Conservation (phyloP, 306 rosid genomes). For the Glycine latifolia region DNA sequence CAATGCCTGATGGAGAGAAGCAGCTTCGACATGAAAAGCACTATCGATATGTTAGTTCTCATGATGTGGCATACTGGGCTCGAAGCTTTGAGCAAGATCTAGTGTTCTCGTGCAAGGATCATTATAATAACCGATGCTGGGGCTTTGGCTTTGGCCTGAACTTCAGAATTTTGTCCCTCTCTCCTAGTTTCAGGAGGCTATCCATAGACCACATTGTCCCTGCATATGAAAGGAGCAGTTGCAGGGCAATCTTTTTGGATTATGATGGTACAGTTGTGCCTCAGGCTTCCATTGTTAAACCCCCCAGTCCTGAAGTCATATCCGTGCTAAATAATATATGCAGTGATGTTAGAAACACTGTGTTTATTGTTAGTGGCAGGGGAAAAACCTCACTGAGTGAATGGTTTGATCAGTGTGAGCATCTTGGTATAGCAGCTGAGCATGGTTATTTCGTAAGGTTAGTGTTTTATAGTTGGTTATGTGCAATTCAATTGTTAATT, state of each 20-base stretch:
- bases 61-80: constrained; percentile 88
- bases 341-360: constrained; percentile 73
- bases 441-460: constrained; percentile 89
- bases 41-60: constrained; percentile 80
- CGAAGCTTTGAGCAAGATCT: constrained; percentile 72
- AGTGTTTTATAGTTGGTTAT: constrained; percentile 25
- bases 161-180: constrained; percentile 80
- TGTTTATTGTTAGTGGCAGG: constrained; percentile 88
- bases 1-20: constrained; percentile 68
- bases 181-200: constrained; percentile 87
- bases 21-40: constrained; percentile 82
- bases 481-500: constrained; percentile 20
- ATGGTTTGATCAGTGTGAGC: constrained; percentile 78
- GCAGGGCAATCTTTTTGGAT: constrained; percentile 87
- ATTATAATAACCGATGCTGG: constrained; percentile 70
- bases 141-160: constrained; percentile 82
- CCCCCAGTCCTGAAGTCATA: constrained; percentile 70
- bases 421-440: constrained; percentile 93
- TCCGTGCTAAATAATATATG: constrained; percentile 73
- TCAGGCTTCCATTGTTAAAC: constrained; percentile 61
- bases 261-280: constrained; percentile 90
- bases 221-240: constrained; percentile 66
- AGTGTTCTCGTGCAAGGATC: constrained; percentile 79
- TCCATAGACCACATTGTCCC: constrained; percentile 67
- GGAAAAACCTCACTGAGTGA: constrained; percentile 65